These are phyloP conservation scores for Poa pratensis DNA, from an alignment of 176 grass and related monocot species.

Conservation along the genomic window DNA sequence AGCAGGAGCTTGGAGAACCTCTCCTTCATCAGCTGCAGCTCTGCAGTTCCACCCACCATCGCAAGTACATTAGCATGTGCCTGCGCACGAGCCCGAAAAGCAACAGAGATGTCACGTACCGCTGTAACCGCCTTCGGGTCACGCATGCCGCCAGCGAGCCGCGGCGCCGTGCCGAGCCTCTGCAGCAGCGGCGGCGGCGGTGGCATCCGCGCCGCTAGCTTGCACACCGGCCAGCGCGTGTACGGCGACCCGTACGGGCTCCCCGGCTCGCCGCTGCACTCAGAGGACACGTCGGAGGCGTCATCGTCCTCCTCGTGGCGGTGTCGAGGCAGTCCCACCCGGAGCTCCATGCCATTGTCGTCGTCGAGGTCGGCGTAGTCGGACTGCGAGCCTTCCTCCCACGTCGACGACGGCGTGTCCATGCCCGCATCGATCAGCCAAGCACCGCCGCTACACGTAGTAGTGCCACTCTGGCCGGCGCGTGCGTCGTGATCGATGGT, in stretches of 20 bases:
- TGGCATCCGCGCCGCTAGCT: slow-evolving; percentile 36
- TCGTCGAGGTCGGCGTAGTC: slow-evolving; percentile 63
- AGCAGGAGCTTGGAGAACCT: slow-evolving; percentile 90
- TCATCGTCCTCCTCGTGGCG: slow-evolving; percentile 28
- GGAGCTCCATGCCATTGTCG: slow-evolving; percentile 42
- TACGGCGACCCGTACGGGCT: slow-evolving; percentile 62
- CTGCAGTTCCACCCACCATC: slow-evolving; percentile 39
- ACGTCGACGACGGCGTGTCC: slow-evolving; percentile 63
- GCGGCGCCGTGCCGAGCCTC: slow-evolving; percentile 51
- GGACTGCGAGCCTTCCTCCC: slow-evolving; percentile 69
- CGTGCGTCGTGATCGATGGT: background rate
- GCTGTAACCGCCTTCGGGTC: slow-evolving; percentile 51
- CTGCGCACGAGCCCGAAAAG: background rate
- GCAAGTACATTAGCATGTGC: background rate
- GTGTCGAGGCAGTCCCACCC: background rate
- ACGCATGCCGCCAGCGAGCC: slow-evolving; percentile 22
- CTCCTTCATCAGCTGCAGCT: slow-evolving; percentile 77
- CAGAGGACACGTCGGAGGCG: slow-evolving; percentile 62
- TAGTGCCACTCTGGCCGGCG: background rate
- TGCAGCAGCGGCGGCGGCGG: slow-evolving; percentile 47
- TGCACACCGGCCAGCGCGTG: slow-evolving; percentile 59
- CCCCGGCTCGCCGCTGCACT: slow-evolving; percentile 68
- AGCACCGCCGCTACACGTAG: background rate
- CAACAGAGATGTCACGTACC: slow-evolving; percentile 40
- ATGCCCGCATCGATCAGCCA: slow-evolving; percentile 36